phyloP scores from a whole-genome alignment of 179 eudicot species.

The Carnegiea gigantea region DNA sequence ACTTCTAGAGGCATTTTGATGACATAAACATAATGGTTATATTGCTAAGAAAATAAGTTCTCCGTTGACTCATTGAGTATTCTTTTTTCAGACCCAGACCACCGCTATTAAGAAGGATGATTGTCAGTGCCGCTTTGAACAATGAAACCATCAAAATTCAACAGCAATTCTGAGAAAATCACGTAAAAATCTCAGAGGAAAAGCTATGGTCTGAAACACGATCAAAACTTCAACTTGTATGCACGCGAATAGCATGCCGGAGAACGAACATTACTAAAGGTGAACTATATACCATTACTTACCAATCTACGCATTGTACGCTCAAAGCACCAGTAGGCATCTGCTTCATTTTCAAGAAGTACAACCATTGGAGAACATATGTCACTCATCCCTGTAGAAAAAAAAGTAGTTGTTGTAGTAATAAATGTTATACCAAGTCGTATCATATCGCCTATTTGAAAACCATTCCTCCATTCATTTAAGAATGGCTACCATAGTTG shows the following conservation, averaged over 20 bases:
- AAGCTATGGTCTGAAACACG: neutral
- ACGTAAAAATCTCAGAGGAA: neutral
- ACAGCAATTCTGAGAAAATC: neutral
- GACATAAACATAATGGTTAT: no score
- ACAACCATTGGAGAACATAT: slow-evolving; percentile 51
- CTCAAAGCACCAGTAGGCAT: slow-evolving; percentile 54
- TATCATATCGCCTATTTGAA: neutral
- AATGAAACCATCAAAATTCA: no score
- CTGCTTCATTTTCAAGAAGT: slow-evolving; percentile 54
- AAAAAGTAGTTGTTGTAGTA: neutral
- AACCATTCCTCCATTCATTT: neutral
- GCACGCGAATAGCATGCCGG: neutral
- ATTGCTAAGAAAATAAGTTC: no score
- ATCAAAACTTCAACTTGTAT: neutral
- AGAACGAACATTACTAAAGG: slow-evolving; percentile 3
- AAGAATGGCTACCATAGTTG: neutral
- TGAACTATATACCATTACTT: slow-evolving; percentile 15
- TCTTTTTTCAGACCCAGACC: no score
- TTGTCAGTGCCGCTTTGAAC: no score
- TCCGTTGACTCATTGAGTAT: no score
- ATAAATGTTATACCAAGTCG: neutral
- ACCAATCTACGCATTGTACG: slow-evolving; percentile 60
- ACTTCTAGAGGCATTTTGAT: no score
- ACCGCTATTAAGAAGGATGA: no score
- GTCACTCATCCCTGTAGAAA: slow-evolving; percentile 48